Conservation (phyloP, 2,329 filamentous ascomycete genomes). For the Botrytis aclada region DNA sequence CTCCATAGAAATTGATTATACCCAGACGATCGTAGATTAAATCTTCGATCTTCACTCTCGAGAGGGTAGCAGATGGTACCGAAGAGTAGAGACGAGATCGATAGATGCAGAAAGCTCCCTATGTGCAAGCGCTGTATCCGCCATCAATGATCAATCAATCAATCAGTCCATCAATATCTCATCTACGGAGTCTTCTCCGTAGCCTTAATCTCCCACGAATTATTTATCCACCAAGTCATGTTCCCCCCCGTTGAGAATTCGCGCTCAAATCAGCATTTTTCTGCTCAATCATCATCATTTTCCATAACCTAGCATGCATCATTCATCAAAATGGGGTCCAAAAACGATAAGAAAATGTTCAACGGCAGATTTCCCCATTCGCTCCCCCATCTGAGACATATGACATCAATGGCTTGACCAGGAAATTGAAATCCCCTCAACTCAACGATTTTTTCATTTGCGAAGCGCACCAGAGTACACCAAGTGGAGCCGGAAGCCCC, state of each 20-base stretch:
- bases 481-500: neutral
- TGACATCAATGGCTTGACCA: constrained; percentile 11
- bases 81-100: no score
- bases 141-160: neutral
- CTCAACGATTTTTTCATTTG: neutral
- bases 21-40: neutral
- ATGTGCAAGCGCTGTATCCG: neutral
- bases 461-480: neutral
- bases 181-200: neutral
- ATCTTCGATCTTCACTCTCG: neutral
- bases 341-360: neutral
- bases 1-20: neutral
- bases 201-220: neutral
- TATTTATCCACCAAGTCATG: neutral
- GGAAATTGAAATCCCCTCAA: neutral
- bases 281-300: neutral
- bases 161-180: no score
- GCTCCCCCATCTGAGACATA: neutral
- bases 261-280: no score
- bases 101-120: neutral
- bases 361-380: neutral
- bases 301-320: no score
- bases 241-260: no score
- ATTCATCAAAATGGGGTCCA: neutral
- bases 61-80: neutral